Base-by-base conservation (phyloP, 1,139 yeast genomes). In the Nakaseomyces nivariensis region DNA sequence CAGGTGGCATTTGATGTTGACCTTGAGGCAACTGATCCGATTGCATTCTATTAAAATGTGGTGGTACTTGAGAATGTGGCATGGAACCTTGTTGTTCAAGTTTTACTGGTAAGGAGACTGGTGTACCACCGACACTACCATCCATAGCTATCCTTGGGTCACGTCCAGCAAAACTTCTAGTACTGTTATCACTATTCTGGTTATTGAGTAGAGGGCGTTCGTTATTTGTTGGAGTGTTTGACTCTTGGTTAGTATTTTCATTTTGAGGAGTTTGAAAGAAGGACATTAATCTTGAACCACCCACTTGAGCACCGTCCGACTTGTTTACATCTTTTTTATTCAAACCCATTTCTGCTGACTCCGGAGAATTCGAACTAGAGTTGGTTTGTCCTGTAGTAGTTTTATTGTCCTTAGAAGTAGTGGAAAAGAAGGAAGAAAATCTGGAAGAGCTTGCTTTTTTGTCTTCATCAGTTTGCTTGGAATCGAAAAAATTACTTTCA, bases 371-470 rank as follows among this genome's bases (percentile, higher is more conserved):
- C 26, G 55, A 48, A 11, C 50, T 45, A 37, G 52, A 51, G 5
- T 51, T 36, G 10, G 37, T 40, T 7, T 45, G 34, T 9, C 29
- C 45, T 48, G 43, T 52, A 43, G 10, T 53, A 49, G 29, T 46
- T 29, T 37, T 44, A 17, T 26, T 42, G 11, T 38, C 42, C 29
- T 38, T 38, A 9, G 58, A 47, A n/a, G 56, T 47, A 4, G 58
- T 49, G 17, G 58, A 54, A 52, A 65, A 65, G 48, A 65, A 65
- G 7, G 67, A 64, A 1, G 67, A 60, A 49, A 65, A 65, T 49
- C 67, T 58, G 5, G 68, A 65, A 8, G 67, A 62, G 0, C 62
- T 54, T 36, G 59, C 55, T 48, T 56, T 57, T 24, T 54, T 46
- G 27, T 53, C 38, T 4, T 60, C 64, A 26, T 50, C 44, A 33